phyloP scores from a whole-genome alignment of 495 filamentous ascomycete genomes.

The Daldinia loculata region DNA sequence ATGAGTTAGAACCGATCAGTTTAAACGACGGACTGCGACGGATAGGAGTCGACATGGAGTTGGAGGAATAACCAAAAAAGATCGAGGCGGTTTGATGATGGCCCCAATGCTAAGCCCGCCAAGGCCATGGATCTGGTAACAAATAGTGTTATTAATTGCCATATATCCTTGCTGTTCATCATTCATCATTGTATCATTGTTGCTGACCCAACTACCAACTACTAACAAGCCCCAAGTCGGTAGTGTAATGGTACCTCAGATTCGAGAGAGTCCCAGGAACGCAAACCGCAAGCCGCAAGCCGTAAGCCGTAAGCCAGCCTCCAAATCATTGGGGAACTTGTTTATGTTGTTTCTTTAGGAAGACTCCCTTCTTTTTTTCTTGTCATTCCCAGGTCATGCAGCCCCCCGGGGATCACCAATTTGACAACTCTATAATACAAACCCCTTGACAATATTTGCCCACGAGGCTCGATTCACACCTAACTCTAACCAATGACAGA shows the following conservation, averaged over 20 bases:
- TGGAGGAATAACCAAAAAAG: constrained; percentile 11
- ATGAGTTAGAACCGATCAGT: constrained; percentile 14
- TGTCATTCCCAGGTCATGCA: constrained; percentile 41
- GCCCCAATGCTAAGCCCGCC: constrained; percentile 36
- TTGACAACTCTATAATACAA: constrained; percentile 46
- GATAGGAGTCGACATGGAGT: constrained; percentile 20
- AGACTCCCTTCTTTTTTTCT: constrained; percentile 12
- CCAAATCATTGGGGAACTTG: neutral
- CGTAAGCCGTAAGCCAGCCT: neutral
- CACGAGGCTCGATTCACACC: constrained; percentile 41
- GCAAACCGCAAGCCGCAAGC: neutral
- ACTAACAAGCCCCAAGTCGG: neutral
- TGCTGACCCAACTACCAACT: constrained; percentile 15
- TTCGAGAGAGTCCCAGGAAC: constrained; percentile 21
- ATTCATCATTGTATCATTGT: constrained; percentile 11
- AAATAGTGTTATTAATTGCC: constrained; percentile 36
- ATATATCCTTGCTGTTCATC: constrained; percentile 12
- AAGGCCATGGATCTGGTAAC: constrained; percentile 35
- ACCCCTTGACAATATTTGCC: constrained; percentile 46
- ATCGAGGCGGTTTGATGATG: constrained; percentile 23
- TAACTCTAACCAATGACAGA: constrained; percentile 27
- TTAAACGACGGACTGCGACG: constrained; percentile 14
- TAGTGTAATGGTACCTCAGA: constrained; percentile 11
- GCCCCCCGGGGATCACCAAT: constrained; percentile 36
- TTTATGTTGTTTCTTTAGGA: constrained; percentile 16